Evolutionary conservation across 306 rosid genomes (phyloP).

Genomic region (Malus sylvestris): DNA sequence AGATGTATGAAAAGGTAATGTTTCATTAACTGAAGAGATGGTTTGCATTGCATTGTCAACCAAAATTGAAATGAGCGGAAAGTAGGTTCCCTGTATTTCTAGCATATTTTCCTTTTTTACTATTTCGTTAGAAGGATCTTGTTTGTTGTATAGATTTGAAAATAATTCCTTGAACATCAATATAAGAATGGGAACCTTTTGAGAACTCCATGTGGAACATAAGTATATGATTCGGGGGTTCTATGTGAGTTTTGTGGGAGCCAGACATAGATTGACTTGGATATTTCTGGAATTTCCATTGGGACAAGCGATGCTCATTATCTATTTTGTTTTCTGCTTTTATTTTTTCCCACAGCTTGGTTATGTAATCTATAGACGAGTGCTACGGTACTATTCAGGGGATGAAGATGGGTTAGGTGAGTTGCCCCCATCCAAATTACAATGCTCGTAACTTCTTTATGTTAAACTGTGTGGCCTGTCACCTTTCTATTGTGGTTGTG

Average conservation of each 20-base stretch:
- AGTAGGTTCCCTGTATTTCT: background rate
- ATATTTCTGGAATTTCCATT: background rate
- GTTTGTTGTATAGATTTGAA: background rate
- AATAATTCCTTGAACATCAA: background rate
- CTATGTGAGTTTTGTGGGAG: background rate
- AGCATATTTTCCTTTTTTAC: background rate
- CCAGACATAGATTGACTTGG: background rate
- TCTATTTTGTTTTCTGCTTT: background rate
- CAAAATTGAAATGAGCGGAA: background rate
- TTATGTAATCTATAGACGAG: constrained; percentile 91
- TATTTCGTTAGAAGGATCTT: background rate
- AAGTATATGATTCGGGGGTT: background rate
- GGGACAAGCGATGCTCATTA: constrained; percentile 9
- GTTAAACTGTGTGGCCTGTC: background rate
- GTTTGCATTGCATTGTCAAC: background rate
- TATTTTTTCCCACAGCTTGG: constrained; percentile 55
- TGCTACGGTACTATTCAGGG: constrained; percentile 88
- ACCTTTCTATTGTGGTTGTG: constrained; percentile 8
- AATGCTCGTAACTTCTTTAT: background rate
- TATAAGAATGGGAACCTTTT: background rate
- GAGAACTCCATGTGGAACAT: background rate
- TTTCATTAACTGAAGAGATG: background rate
- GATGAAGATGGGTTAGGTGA: constrained; percentile 98
- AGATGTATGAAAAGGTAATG: constrained; percentile 92
- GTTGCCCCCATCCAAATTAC: constrained; percentile 7